phyloP scores from a whole-genome alignment of 108 stramenopile genomes.

The Stephanodiscus minutulus region DNA sequence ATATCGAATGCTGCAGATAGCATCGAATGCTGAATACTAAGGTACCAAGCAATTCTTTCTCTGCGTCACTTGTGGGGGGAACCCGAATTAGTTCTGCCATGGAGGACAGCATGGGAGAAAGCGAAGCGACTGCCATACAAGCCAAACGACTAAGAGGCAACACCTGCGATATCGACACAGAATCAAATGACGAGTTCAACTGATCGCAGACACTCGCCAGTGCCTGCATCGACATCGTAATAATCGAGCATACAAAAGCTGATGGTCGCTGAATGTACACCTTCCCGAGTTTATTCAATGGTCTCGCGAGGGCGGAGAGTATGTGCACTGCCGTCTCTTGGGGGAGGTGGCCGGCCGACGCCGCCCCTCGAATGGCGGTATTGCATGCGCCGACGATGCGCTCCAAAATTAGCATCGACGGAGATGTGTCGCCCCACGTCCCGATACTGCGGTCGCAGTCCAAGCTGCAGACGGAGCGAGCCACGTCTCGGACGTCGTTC shows the following conservation, averaged over 20 bases:
- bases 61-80: slow-evolving; percentile 15
- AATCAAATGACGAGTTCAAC: slow-evolving; percentile 30
- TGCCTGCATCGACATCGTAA: slow-evolving; percentile 17
- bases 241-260: slow-evolving; percentile 9
- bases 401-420: slow-evolving; percentile 43
- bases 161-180: slow-evolving; percentile 17
- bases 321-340: slow-evolving; percentile 72
- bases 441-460: slow-evolving; percentile 24
- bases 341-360: slow-evolving; percentile 25
- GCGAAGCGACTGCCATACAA: slow-evolving; percentile 62
- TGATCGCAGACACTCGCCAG: slow-evolving; percentile 27
- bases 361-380: slow-evolving; percentile 26
- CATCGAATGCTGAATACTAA: slow-evolving; percentile 23
- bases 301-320: slow-evolving; percentile 76
- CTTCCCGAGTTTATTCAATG: slow-evolving; percentile 54
- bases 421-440: slow-evolving; percentile 10
- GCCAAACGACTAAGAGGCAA: slow-evolving; percentile 66
- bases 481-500: slow-evolving; percentile 81
- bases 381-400: slow-evolving; percentile 33
- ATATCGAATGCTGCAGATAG: slow-evolving; percentile 43
- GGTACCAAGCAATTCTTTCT: slow-evolving; percentile 22
- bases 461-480: slow-evolving; percentile 57
- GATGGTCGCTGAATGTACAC: slow-evolving; percentile 13
- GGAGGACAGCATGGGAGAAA: slow-evolving; percentile 60
- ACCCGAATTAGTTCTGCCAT: slow-evolving; percentile 11